phyloP scores from a whole-genome alignment of 177 flowering plant genomes.

The Vitis hybrid region DNA sequence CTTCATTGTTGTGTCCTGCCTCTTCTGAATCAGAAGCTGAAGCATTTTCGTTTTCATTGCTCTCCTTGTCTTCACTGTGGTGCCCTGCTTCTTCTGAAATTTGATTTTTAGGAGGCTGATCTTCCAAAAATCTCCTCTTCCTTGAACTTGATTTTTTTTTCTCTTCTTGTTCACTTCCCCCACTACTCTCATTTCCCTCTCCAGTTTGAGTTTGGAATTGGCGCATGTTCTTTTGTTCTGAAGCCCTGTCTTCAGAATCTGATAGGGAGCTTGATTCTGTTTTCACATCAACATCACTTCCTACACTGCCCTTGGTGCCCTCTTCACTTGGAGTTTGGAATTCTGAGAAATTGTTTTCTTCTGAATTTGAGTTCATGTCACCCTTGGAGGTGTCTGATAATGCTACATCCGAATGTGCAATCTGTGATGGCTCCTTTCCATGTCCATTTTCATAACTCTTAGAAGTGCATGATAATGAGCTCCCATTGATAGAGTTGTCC shows the following conservation, averaged over 20 bases:
- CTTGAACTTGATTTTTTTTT: constrained; percentile 1
- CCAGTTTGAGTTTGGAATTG: not conserved
- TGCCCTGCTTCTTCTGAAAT: constrained; percentile 14
- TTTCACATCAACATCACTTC: constrained; percentile 8
- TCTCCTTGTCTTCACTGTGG: constrained; percentile 45
- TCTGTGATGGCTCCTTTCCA: constrained; percentile 12
- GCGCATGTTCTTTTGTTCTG: constrained; percentile 7
- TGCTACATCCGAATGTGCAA: constrained; percentile 9
- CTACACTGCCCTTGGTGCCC: not conserved
- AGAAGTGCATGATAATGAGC: constrained; percentile 15
- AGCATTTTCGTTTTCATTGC: constrained; percentile 55
- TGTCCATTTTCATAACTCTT: constrained; percentile 13
- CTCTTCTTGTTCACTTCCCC: constrained; percentile 6
- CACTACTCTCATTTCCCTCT: not conserved
- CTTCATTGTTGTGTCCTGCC: too few species aligned
- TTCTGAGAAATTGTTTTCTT: constrained; percentile 10
- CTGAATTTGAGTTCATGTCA: constrained; percentile 13
- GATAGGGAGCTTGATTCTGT: not conserved
- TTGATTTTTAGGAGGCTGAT: not conserved
- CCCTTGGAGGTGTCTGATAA: constrained; percentile 9
- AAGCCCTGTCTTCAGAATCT: constrained; percentile 1
- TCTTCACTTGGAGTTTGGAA: too few species aligned
- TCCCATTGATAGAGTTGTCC: constrained; percentile 21
- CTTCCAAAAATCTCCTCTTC: not conserved
- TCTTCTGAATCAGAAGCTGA: too few species aligned